Percentiles rank a stretch among this genome's conserved stretches.
These are phyloP conservation scores for Trebouxia sp. DNA, from an alignment of 139 green algal species.

Conservation along the genomic window DNA sequence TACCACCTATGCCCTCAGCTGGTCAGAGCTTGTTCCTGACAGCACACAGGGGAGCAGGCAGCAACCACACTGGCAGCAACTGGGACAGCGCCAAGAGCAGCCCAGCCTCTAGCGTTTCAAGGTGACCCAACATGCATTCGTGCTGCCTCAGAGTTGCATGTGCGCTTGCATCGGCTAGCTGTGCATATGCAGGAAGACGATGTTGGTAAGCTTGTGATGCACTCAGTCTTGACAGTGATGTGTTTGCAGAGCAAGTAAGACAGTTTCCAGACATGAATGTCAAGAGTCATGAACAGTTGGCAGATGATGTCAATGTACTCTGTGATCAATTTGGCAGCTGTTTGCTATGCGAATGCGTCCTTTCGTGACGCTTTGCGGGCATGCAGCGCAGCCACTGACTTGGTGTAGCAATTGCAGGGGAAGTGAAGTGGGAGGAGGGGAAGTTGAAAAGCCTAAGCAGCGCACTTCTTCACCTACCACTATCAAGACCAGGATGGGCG, in stretches of 20 bases:
- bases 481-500: neutral
- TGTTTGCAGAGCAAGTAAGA: no score
- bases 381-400: neutral
- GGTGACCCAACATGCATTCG: neutral
- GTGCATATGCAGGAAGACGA: no score
- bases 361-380: no score
- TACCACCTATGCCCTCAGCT: constrained; percentile 7
- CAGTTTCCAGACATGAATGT: no score
- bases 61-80: constrained; percentile 23
- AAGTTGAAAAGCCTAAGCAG: neutral
- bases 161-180: no score
- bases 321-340: no score
- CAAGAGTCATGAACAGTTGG: no score
- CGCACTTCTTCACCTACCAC: neutral
- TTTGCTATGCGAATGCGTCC: no score
- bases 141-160: neutral
- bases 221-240: no score
- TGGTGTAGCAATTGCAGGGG: neutral
- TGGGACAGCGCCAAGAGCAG: constrained; percentile 23
- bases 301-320: no score
- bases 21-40: constrained; percentile 19
- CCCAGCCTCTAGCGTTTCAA: constrained; percentile 5
- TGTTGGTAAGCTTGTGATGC: no score
- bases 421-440: neutral
- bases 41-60: neutral